phyloP scores from a whole-genome alignment of 2,329 filamentous ascomycete species.

The Xenoacremonium recifei region DNA sequence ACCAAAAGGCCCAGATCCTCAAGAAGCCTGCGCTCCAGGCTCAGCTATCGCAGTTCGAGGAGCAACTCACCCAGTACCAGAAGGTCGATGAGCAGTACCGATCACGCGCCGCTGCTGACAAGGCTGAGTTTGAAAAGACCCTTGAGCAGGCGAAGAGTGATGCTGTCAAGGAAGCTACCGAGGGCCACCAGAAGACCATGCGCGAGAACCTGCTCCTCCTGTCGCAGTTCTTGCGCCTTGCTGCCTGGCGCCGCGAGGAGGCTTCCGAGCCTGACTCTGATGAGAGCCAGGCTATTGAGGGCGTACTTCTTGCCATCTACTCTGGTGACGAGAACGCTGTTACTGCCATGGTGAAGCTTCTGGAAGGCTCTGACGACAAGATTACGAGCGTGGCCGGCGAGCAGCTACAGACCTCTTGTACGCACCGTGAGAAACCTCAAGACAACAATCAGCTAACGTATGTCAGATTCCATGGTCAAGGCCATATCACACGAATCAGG shows the following conservation, averaged over 20 bases:
- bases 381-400: slow-evolving; percentile 65
- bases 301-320: slow-evolving; percentile 75
- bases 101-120: slow-evolving; percentile 55
- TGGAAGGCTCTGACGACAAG: slow-evolving; percentile 67
- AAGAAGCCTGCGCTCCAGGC: slow-evolving; percentile 74
- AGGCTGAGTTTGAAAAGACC: slow-evolving; percentile 59
- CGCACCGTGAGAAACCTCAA: slow-evolving; percentile 31
- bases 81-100: slow-evolving; percentile 74
- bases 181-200: slow-evolving; percentile 51
- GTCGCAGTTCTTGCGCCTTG: slow-evolving; percentile 77
- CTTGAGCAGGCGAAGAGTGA: slow-evolving; percentile 56
- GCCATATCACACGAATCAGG: slow-evolving; percentile 51
- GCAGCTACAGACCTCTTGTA: slow-evolving; percentile 69
- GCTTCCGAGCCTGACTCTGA: slow-evolving; percentile 63
- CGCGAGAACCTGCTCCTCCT: slow-evolving; percentile 66
- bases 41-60: slow-evolving; percentile 68
- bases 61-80: slow-evolving; percentile 71
- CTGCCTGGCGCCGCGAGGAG: slow-evolving; percentile 71
- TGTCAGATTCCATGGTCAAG: slow-evolving; percentile 37
- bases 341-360: slow-evolving; percentile 72
- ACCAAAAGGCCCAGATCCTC: slow-evolving; percentile 73
- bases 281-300: slow-evolving; percentile 79
- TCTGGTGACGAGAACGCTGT: slow-evolving; percentile 75
- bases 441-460: slow-evolving; percentile 15
- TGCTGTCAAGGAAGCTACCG: slow-evolving; percentile 50